Percentiles rank a stretch among this genome's conserved stretches.
These are phyloP conservation scores for Suillus hirtellus DNA, from an alignment of 768 basidiomycete species.

Conservation along the genomic window DNA sequence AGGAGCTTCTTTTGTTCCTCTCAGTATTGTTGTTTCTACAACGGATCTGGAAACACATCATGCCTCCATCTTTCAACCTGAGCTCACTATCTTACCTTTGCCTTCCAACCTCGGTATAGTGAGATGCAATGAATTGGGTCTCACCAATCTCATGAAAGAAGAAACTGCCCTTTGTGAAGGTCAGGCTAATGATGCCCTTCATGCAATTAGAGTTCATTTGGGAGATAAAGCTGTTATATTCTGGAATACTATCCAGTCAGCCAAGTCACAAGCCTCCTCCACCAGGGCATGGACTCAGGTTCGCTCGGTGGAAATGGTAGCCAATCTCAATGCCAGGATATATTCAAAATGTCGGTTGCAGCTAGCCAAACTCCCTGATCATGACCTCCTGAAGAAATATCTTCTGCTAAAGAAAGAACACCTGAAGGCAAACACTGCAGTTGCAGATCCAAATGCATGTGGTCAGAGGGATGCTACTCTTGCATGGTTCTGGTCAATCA, in stretches of 20 bases:
- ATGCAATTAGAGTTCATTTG: slow-evolving; percentile 10
- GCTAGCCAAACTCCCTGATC: too few species aligned
- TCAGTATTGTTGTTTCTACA: too few species aligned
- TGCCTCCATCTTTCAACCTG: background rate
- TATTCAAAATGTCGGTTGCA: too few species aligned
- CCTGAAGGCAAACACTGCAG: slow-evolving; percentile 1
- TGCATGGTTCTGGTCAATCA: slow-evolving; percentile 14
- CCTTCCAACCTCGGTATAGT: slow-evolving; percentile 1
- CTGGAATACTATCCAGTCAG: background rate
- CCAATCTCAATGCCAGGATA: slow-evolving; percentile 5
- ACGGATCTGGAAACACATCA: background rate
- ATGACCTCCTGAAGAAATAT: background rate
- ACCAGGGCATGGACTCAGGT: slow-evolving; percentile 7
- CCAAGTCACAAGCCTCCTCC: background rate
- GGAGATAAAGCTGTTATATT: slow-evolving; percentile 16
- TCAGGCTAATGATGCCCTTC: slow-evolving; percentile 22
- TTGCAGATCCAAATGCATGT: slow-evolving; percentile 6
- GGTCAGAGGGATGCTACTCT: slow-evolving; percentile 6
- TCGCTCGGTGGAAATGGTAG: background rate
- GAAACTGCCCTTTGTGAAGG: slow-evolving; percentile 13
- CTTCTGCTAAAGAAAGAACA: background rate
- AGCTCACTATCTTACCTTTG: background rate
- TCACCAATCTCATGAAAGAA: slow-evolving; percentile 1
- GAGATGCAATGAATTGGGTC: background rate
- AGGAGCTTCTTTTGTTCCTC: too few species aligned